phyloP scores from a whole-genome alignment of 1,284 basidiomycete species.

The Cutaneotrichosporon cavernicola region DNA sequence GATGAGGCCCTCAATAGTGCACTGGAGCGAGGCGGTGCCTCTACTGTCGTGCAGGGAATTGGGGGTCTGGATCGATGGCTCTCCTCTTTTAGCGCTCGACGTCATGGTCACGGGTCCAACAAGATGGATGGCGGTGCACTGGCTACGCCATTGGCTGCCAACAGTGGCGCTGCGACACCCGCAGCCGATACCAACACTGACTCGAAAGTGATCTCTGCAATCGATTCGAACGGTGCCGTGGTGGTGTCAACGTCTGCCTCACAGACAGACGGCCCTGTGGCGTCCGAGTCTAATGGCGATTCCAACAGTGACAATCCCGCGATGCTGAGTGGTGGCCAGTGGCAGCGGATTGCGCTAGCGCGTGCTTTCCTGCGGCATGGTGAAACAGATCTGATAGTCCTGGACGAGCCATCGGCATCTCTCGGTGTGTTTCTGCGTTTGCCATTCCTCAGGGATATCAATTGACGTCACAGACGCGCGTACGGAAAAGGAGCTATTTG shows the following conservation, averaged over 20 bases:
- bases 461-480: slow-evolving; percentile 58
- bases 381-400: slow-evolving; percentile 59
- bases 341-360: slow-evolving; percentile 78
- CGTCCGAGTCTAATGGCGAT: too few species aligned
- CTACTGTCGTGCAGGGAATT: slow-evolving; percentile 33
- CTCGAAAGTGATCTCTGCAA: not conserved
- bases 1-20: slow-evolving; percentile 60
- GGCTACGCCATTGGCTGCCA: not conserved
- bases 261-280: too few species aligned
- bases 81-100: not conserved
- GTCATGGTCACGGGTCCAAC: not conserved
- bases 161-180: not conserved
- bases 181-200: not conserved
- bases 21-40: slow-evolving; percentile 65
- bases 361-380: slow-evolving; percentile 70
- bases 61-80: slow-evolving; percentile 25
- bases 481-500: slow-evolving; percentile 74
- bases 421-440: slow-evolving; percentile 33
- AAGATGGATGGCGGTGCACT: not conserved
- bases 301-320: not conserved
- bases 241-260: too few species aligned
- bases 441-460: not conserved
- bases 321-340: slow-evolving; percentile 56
- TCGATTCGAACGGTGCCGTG: not conserved
- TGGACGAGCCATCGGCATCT: slow-evolving; percentile 59